phyloP scores from a whole-genome alignment of 306 rosid genomes.

The Morella rubra region DNA sequence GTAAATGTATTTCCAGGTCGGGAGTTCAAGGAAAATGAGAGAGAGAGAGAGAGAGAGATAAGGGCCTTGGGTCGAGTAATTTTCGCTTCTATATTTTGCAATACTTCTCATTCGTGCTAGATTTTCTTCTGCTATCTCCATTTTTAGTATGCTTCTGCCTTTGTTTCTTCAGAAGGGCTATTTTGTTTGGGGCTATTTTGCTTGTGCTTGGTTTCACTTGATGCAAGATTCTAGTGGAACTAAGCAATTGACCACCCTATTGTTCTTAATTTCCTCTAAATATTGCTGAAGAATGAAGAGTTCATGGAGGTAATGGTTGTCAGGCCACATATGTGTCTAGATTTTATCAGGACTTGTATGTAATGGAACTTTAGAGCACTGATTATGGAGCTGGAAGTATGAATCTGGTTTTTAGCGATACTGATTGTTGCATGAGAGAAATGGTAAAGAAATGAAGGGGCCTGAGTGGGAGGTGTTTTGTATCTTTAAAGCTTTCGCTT shows the following conservation, averaged over 20 bases:
- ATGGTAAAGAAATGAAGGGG: slow-evolving; percentile 5
- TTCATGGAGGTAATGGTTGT: neutral
- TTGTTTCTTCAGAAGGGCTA: neutral
- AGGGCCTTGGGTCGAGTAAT: neutral
- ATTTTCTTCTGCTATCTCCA: neutral
- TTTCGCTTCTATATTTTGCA: neutral
- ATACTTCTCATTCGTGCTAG: neutral
- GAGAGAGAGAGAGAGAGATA: neutral
- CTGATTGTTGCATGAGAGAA: neutral
- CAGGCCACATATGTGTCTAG: neutral
- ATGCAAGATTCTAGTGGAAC: neutral
- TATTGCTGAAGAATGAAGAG: neutral
- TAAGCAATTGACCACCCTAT: neutral
- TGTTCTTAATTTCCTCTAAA: neutral
- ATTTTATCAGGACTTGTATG: neutral
- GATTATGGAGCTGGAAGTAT: neutral
- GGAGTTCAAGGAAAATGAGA: neutral
- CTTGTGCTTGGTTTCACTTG: neutral
- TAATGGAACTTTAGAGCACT: neutral
- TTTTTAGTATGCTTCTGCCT: neutral
- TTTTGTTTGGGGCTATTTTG: neutral
- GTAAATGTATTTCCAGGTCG: neutral
- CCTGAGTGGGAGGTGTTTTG: neutral
- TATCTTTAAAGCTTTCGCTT: neutral
- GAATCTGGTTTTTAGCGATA: neutral